Evolutionary conservation across 1,284 basidiomycete genomes (phyloP).

Genomic region (Ceratobasidium sp.): DNA sequence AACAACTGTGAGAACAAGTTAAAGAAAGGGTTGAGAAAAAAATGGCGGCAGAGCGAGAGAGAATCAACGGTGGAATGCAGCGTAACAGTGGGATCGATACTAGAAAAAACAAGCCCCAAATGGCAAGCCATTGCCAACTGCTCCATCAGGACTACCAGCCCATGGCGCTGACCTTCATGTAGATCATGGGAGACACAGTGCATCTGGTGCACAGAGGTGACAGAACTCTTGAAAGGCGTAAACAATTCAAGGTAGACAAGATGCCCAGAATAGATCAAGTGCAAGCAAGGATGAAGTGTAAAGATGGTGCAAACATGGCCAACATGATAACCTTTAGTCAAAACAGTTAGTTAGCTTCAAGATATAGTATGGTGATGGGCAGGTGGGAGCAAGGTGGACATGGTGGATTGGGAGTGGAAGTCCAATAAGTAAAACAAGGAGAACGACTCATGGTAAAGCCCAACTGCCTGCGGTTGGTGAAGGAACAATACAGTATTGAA

Average conservation of each 20-base stretch:
- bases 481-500: neutral
- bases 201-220: neutral
- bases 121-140: conserved; percentile 6
- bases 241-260: conserved; percentile 26
- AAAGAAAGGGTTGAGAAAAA: conserved; percentile 8
- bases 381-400: neutral
- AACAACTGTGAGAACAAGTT: neutral
- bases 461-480: conserved; percentile 1
- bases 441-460: neutral
- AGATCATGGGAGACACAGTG: neutral
- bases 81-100: neutral
- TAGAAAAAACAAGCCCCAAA: neutral
- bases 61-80: neutral
- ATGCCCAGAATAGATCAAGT: neutral
- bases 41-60: neutral
- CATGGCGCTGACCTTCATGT: neutral
- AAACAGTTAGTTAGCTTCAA: neutral
- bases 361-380: neutral
- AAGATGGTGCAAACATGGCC: conserved; percentile 3
- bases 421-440: too few relatives aligned
- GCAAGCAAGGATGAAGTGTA: neutral
- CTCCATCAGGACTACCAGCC: conserved; percentile 1
- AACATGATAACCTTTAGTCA: conserved; percentile 3
- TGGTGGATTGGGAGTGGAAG: too few relatives aligned
- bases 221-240: neutral